phyloP scores from a whole-genome alignment of 2,329 filamentous ascomycete species.

The Trichoderma guizhouense region DNA sequence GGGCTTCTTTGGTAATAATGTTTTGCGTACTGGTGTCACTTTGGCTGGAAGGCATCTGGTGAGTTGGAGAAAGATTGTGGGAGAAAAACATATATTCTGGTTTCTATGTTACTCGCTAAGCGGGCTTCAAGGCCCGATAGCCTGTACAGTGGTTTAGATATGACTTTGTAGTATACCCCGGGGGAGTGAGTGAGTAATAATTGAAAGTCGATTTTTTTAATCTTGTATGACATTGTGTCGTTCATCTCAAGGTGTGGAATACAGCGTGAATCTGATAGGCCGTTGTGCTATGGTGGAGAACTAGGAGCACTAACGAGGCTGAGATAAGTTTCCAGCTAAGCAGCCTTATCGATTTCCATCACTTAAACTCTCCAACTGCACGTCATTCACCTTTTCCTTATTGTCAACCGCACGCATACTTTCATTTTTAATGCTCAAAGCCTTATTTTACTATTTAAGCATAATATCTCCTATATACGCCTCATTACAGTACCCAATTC shows the following conservation, averaged over 20 bases:
- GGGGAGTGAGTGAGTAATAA: slow-evolving; percentile 33
- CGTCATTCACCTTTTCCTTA: not conserved
- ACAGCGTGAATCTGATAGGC: not conserved
- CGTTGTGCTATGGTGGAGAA: not conserved
- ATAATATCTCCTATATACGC: not conserved
- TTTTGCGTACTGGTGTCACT: slow-evolving; percentile 23
- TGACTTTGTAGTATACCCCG: slow-evolving; percentile 39
- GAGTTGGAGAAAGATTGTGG: slow-evolving; percentile 22
- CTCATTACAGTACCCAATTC: not conserved
- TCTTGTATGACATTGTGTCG: not conserved
- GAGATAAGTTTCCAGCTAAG: not conserved
- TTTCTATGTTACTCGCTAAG: slow-evolving; percentile 24
- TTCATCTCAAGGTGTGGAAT: not conserved
- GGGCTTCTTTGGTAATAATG: slow-evolving; percentile 25
- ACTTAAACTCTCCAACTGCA: not conserved
- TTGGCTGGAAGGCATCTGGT: slow-evolving; percentile 15
- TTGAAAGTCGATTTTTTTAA: not conserved
- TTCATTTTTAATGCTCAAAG: not conserved
- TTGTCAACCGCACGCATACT: not conserved
- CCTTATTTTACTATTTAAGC: not conserved
- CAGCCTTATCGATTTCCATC: slow-evolving; percentile 14
- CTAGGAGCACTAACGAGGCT: slow-evolving; percentile 19
- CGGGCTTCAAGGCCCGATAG: slow-evolving; percentile 20
- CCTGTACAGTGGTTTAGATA: slow-evolving; percentile 34
- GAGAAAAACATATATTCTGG: slow-evolving; percentile 23